Evolutionary conservation across 352 stramenopile genomes (phyloP).

Genomic region (Phytophthora litchii): DNA sequence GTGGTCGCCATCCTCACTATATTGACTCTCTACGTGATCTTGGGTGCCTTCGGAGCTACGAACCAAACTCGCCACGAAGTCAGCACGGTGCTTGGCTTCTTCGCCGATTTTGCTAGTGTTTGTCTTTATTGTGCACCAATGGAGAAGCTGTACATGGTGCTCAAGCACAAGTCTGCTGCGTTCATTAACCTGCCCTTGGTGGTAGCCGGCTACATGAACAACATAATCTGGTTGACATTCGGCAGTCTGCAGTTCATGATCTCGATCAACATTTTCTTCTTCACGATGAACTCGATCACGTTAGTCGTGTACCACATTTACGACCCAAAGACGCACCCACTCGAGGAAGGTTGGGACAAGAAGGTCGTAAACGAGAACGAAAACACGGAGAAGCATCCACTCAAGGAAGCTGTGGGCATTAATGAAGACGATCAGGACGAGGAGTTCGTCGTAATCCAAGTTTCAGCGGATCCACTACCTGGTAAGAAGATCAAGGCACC

Average conservation of each 20-base stretch:
- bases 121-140: slow-evolving; percentile 53
- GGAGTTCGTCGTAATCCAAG: slow-evolving; percentile 23
- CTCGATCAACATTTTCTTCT: slow-evolving; percentile 37
- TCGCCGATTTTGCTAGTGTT: slow-evolving; percentile 48
- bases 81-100: slow-evolving; percentile 37
- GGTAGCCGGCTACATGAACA: slow-evolving; percentile 46
- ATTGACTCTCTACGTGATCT: slow-evolving; percentile 44
- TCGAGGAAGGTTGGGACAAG: slow-evolving; percentile 25
- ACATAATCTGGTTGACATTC: slow-evolving; percentile 58
- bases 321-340: slow-evolving; percentile 38
- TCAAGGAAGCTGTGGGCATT: slow-evolving; percentile 6
- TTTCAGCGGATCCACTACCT: neutral
- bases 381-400: slow-evolving; percentile 13
- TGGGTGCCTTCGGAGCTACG: slow-evolving; percentile 38
- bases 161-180: slow-evolving; percentile 49
- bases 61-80: slow-evolving; percentile 39
- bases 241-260: slow-evolving; percentile 46
- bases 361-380: slow-evolving; percentile 12
- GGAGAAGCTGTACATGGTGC: slow-evolving; percentile 45
- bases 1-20: slow-evolving; percentile 28
- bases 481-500: slow-evolving; percentile 1
- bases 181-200: slow-evolving; percentile 59
- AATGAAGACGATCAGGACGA: slow-evolving; percentile 23
- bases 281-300: slow-evolving; percentile 33
- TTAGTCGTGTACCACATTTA: slow-evolving; percentile 32